Evolutionary conservation across 345 rosid species (phyloP).

Genomic region (Murraya paniculata): DNA sequence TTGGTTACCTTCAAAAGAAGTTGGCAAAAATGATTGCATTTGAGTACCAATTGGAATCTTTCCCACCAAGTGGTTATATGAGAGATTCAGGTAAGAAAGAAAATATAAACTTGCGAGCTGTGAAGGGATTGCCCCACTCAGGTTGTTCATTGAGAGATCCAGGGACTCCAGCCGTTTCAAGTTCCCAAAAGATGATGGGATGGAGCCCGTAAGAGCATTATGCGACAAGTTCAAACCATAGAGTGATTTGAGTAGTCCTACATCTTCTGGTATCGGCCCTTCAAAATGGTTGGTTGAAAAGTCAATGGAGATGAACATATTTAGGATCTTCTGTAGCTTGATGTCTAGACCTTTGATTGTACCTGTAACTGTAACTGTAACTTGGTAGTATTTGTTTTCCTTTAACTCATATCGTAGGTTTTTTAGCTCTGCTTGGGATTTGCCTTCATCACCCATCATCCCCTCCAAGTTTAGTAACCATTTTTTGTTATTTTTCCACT

Average conservation of each 20-base stretch:
- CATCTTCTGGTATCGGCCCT: slow-evolving; percentile 28
- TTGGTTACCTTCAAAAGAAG: slow-evolving; percentile 20
- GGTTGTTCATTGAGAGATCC: slow-evolving; percentile 29
- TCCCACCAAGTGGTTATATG: slow-evolving; percentile 28
- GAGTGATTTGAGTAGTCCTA: slow-evolving; percentile 24
- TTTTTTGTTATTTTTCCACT: slow-evolving; percentile 17
- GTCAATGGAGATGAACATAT: slow-evolving; percentile 38
- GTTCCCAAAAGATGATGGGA: slow-evolving; percentile 26
- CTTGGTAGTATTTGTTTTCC: slow-evolving; percentile 26
- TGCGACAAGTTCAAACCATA: slow-evolving; percentile 32
- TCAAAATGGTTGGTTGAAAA: slow-evolving; percentile 26
- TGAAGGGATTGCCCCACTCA: slow-evolving; percentile 25
- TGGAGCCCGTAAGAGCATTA: slow-evolving; percentile 21
- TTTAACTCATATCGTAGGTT: slow-evolving; percentile 20
- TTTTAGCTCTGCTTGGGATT: neutral
- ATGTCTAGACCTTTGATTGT: slow-evolving; percentile 41
- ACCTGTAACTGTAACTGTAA: slow-evolving; percentile 30
- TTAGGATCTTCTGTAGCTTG: slow-evolving; percentile 43
- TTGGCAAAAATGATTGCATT: slow-evolving; percentile 20
- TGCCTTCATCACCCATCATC: slow-evolving; percentile 27
- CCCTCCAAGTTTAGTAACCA: slow-evolving; percentile 27
- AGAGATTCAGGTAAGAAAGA: slow-evolving; percentile 35
- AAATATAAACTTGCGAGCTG: slow-evolving; percentile 27
- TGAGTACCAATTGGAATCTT: slow-evolving; percentile 25
- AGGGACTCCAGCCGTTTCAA: slow-evolving; percentile 30